phyloP scores from a whole-genome alignment of 2,329 filamentous ascomycete species.

The Aspergillus pseudoterreus region DNA sequence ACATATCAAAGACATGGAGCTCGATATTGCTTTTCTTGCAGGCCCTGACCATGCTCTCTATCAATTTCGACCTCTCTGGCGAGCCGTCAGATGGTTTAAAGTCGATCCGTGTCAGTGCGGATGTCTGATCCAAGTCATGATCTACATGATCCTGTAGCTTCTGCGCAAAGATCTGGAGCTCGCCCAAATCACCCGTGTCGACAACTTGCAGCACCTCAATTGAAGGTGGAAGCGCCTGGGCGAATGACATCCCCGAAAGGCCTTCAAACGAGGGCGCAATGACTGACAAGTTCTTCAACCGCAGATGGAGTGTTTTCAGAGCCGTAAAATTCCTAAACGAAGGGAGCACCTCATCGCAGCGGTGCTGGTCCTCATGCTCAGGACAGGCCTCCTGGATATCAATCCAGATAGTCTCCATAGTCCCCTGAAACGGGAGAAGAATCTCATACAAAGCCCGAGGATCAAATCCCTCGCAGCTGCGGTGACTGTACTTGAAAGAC shows the following conservation, averaged over 20 bases:
- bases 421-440: not conserved
- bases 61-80: not conserved
- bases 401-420: not conserved
- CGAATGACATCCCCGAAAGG: not conserved
- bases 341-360: not conserved
- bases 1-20: not conserved
- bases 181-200: not conserved
- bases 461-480: not conserved
- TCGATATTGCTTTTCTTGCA: not conserved
- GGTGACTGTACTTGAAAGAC: conserved; percentile 1
- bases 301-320: not conserved
- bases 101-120: not conserved
- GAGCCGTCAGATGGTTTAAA: not conserved
- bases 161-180: not conserved
- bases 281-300: not conserved
- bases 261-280: not conserved
- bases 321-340: not conserved
- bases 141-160: not conserved
- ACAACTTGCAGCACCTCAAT: not conserved
- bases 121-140: not conserved
- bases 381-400: not conserved
- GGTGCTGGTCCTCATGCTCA: not conserved
- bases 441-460: not conserved
- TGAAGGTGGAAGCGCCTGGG: not conserved
- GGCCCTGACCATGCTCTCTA: not conserved